Evolutionary conservation across 306 rosid genomes (phyloP), one percentile per base, ranked within the genome.

Genomic region (Dryas alaskensis): DNA sequence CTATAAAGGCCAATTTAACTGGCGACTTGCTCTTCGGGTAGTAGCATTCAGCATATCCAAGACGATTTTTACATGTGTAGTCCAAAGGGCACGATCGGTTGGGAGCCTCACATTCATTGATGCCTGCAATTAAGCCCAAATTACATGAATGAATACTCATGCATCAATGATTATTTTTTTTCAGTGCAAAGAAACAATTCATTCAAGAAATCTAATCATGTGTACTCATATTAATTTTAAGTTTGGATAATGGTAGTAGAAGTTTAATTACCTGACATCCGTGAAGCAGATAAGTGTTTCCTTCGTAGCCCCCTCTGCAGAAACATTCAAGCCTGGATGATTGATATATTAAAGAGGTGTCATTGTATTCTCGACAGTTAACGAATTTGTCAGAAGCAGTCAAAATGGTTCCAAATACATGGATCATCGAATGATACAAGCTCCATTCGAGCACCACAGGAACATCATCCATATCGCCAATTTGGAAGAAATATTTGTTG

Each of bases 281-380:
- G n/a, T n/a, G n/a, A n/a, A n/a, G n/a, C n/a, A n/a, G n/a, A n/a
- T n/a, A n/a, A n/a, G n/a, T n/a, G n/a, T n/a, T n/a, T n/a, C n/a
- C n/a, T n/a, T n/a, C n/a, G n/a, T n/a, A n/a, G n/a, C 78, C 72
- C 78, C 22, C 1, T 7, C 7, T 3, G 54, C 78, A 74, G 14
- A 0, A 2, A 64, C 78, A 73, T 17, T 40, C 43, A 4, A 5
- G 1, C 2, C 6, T 19, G 4, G 65, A 65, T 54, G 19, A 17
- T 43, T 9, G n/a, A n/a, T n/a, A n/a, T 19, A 19, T 19, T 19
- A 19, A 19, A 19, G 19, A 19, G 19, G 19, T 10, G 40, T 45
- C 10, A 3, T 44, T 42, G 4, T 10, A 4, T 3, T 10, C 9
- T 4, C 9, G 19, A 44, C 17, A 10, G 12, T 3, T 4, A 10